Percentiles rank a stretch among this genome's conserved stretches.
Evolutionary conservation across 2,329 filamentous ascomycete species (phyloP).

Genomic region (Blastomyces emzantsi): DNA sequence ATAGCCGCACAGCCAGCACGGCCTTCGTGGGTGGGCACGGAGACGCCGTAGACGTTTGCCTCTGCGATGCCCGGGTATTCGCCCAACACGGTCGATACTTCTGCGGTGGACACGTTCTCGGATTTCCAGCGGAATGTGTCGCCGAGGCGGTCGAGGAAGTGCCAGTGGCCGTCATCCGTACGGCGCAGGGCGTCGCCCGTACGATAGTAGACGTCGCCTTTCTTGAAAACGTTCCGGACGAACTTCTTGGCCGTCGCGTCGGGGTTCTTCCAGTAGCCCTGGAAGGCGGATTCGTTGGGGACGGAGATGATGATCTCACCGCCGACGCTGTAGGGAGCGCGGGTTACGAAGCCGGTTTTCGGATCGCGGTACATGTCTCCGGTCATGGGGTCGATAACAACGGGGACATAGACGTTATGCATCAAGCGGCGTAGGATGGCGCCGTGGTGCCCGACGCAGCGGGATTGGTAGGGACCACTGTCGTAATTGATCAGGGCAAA

Average conservation of each 20-base stretch:
- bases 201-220: slow-evolving; percentile 60
- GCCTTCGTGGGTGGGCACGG: slow-evolving; percentile 57
- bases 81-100: slow-evolving; percentile 57
- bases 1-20: slow-evolving; percentile 54
- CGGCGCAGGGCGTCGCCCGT: slow-evolving; percentile 58
- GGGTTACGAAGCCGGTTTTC: slow-evolving; percentile 57
- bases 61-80: slow-evolving; percentile 51
- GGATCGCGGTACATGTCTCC: slow-evolving; percentile 58
- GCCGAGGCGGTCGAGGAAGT: slow-evolving; percentile 60
- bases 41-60: slow-evolving; percentile 62
- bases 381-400: slow-evolving; percentile 58
- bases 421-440: slow-evolving; percentile 47
- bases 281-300: slow-evolving; percentile 50
- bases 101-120: slow-evolving; percentile 58
- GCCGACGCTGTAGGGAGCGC: slow-evolving; percentile 56
- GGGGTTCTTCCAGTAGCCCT: slow-evolving; percentile 61
- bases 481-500: slow-evolving; percentile 53
- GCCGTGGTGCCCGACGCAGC: slow-evolving; percentile 64
- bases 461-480: slow-evolving; percentile 53
- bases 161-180: slow-evolving; percentile 56
- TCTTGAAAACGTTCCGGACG: slow-evolving; percentile 53
- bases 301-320: slow-evolving; percentile 67
- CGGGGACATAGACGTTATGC: slow-evolving; percentile 53
- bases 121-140: slow-evolving; percentile 70
- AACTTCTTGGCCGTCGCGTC: slow-evolving; percentile 60